Percentiles rank a stretch among this genome's conserved stretches.
Conservation (phyloP, 2,329 filamentous ascomycete genomes). For the Gaeumannomyces tritici region DNA sequence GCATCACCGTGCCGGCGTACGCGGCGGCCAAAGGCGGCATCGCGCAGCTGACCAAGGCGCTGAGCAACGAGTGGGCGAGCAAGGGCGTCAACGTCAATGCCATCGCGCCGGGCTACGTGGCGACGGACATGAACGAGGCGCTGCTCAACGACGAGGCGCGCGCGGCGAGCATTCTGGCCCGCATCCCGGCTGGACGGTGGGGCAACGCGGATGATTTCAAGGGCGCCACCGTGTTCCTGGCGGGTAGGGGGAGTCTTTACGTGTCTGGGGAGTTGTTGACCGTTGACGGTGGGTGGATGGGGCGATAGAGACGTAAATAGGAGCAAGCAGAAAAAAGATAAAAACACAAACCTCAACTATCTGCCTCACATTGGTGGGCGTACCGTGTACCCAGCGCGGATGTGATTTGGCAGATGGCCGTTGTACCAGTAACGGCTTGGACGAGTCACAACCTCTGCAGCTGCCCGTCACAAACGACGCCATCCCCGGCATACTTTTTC, state of each 20-base stretch:
- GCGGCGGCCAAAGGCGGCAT: conserved; percentile 58
- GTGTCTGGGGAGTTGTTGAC: conserved; percentile 74
- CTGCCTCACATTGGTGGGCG: no score
- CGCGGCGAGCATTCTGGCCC: conserved; percentile 48
- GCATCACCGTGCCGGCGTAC: conserved; percentile 59
- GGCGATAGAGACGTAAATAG: conserved; percentile 38
- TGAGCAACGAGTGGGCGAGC: conserved; percentile 59
- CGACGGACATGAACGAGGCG: conserved; percentile 61
- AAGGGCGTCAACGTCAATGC: conserved; percentile 60
- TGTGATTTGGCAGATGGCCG: no score
- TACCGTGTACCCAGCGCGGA: no score
- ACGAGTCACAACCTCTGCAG: no score
- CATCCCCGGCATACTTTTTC: neutral
- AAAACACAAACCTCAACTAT: no score
- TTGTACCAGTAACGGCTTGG: no score
- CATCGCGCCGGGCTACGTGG: conserved; percentile 61
- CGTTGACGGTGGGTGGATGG: conserved; percentile 93
- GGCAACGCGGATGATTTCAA: conserved; percentile 66
- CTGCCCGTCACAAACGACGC: neutral
- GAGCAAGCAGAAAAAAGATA: no score
- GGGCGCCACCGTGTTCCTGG: conserved; percentile 69
- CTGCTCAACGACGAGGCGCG: conserved; percentile 50
- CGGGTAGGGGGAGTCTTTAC: conserved; percentile 67
- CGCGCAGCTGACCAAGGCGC: conserved; percentile 53
- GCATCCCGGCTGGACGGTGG: conserved; percentile 59